These are phyloP conservation scores for Xanthoceras sorbifolium DNA, from an alignment of 345 rosid genomes.

Conservation along the genomic window DNA sequence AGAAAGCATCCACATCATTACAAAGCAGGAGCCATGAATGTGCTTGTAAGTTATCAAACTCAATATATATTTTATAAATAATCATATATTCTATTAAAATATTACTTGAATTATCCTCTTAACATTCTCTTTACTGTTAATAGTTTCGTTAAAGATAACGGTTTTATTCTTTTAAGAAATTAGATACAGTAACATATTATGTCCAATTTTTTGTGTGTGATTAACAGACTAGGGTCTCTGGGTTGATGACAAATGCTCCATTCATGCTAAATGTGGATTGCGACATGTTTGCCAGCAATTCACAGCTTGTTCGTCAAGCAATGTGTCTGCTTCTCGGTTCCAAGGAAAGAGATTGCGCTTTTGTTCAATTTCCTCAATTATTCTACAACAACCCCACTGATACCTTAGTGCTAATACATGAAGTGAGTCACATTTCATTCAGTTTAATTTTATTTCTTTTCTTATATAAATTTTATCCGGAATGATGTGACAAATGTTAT, in stretches of 20 bases:
- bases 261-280: slow-evolving; percentile 80
- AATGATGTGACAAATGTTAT: not conserved
- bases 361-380: slow-evolving; percentile 55
- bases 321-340: slow-evolving; percentile 48
- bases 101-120: no score
- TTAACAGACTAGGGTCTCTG: slow-evolving; percentile 65
- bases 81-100: no score
- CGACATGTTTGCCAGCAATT: slow-evolving; percentile 65
- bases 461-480: no score
- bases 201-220: not conserved
- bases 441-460: no score
- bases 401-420: slow-evolving; percentile 17
- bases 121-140: no score
- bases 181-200: no score
- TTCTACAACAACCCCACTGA: slow-evolving; percentile 46
- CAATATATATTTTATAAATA: not conserved
- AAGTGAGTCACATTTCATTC: slow-evolving; percentile 22
- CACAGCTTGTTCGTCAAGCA: slow-evolving; percentile 50
- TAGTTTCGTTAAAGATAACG: no score
- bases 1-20: slow-evolving; percentile 53
- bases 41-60: slow-evolving; percentile 40
- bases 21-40: slow-evolving; percentile 88
- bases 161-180: no score
- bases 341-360: slow-evolving; percentile 34
- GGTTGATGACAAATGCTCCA: slow-evolving; percentile 74